A percentile compares a stretch with the other conserved stretches of the same genome.
Conservation (phyloP, 2,329 filamentous ascomycete species). For the Hypoxylon sp. region DNA sequence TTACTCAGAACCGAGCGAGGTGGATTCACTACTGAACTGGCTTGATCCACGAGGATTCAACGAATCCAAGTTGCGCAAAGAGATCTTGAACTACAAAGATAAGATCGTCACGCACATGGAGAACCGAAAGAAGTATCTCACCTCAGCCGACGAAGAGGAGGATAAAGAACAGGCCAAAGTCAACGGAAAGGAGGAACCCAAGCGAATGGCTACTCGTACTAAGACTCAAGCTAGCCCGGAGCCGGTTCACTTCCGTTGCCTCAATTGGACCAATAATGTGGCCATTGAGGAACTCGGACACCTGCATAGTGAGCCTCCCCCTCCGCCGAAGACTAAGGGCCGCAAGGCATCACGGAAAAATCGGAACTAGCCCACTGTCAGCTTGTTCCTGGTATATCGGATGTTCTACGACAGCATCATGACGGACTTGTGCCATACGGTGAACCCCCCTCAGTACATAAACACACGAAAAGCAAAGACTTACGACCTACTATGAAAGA, state of each 20-base stretch:
- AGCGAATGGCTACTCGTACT: conserved; percentile 64
- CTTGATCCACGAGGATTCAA: conserved; percentile 88
- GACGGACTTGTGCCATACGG: neutral
- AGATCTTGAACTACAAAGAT: conserved; percentile 82
- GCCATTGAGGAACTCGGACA: conserved; percentile 71
- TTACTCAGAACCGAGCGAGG: conserved; percentile 82
- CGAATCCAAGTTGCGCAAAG: conserved; percentile 89
- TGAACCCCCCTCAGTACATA: conserved; percentile 20
- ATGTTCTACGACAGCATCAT: conserved; percentile 7
- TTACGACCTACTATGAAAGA: conserved; percentile 17
- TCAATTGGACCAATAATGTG: conserved; percentile 70
- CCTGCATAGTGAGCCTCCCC: conserved; percentile 69
- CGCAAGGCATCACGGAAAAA: conserved; percentile 67
- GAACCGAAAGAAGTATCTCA: conserved; percentile 80
- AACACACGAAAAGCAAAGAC: conserved; percentile 1
- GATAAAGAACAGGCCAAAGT: conserved; percentile 21
- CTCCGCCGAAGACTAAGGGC: conserved; percentile 63
- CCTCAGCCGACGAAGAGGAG: conserved; percentile 57
- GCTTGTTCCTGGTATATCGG: neutral
- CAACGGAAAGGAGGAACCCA: conserved; percentile 53
- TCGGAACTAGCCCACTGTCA: conserved; percentile 30
- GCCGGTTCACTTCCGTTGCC: conserved; percentile 63
- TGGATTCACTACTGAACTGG: conserved; percentile 88
- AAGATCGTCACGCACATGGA: conserved; percentile 85
- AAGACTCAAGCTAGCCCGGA: conserved; percentile 64